Evolutionary conservation across 208 protist genomes (phyloP).

Genomic region (Trypanosoma melophagium): DNA sequence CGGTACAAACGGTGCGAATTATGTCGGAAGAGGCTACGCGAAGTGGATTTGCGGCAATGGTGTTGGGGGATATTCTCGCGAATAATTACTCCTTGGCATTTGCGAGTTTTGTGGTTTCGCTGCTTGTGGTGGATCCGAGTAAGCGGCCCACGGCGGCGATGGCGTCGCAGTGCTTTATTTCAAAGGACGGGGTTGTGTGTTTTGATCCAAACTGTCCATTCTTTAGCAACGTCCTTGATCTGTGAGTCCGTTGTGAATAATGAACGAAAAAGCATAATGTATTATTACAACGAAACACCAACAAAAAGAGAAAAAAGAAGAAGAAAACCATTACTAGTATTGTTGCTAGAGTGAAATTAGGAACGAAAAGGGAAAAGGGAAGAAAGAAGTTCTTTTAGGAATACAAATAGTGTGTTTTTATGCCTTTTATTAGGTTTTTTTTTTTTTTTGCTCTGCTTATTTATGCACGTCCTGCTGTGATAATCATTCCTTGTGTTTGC

Average conservation of each 20-base stretch:
- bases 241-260: slow-evolving; percentile 23
- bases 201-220: slow-evolving; percentile 65
- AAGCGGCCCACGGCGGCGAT: slow-evolving; percentile 70
- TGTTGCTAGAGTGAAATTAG: too few relatives aligned
- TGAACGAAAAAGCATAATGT: not conserved
- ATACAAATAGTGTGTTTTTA: too few relatives aligned
- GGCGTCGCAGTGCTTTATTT: slow-evolving; percentile 55
- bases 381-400: too few relatives aligned
- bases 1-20: slow-evolving; percentile 51
- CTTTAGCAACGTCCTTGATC: slow-evolving; percentile 72
- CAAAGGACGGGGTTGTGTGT: slow-evolving; percentile 38
- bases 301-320: too few relatives aligned
- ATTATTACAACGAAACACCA: too few relatives aligned
- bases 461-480: too few relatives aligned
- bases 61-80: slow-evolving; percentile 66
- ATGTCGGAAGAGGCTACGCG: slow-evolving; percentile 75
- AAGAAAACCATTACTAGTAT: too few relatives aligned
- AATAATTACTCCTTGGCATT: slow-evolving; percentile 66
- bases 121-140: slow-evolving; percentile 61
- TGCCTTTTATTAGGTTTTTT: too few relatives aligned
- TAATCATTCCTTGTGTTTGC: too few relatives aligned
- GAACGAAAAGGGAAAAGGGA: too few relatives aligned
- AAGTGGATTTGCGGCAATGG: slow-evolving; percentile 61
- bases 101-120: slow-evolving; percentile 74
- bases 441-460: too few relatives aligned